Evolutionary conservation across 805 yeast species (phyloP).

Genomic region (Metschnikowia lunata): DNA sequence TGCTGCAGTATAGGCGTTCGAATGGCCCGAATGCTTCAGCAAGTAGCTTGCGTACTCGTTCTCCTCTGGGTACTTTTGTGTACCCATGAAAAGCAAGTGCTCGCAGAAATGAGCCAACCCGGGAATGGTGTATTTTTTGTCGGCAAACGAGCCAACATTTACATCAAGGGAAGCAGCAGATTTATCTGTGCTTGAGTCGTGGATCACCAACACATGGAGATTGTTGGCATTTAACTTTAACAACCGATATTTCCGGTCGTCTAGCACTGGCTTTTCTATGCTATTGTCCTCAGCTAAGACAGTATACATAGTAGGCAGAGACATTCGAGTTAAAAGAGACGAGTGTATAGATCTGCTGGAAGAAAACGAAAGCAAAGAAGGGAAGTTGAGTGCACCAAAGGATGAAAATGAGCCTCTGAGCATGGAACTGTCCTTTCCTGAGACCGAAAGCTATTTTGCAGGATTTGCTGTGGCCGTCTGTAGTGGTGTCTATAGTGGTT

Average conservation of each 20-base stretch:
- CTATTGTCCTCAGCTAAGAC: slow-evolving; percentile 25
- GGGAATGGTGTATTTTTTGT: slow-evolving; percentile 52
- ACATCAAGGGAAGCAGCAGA: slow-evolving; percentile 79
- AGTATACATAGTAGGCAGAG: slow-evolving; percentile 7
- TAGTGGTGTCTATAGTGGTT: slow-evolving; percentile 3
- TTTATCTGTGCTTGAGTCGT: slow-evolving; percentile 67
- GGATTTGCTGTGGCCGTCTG: too few species aligned
- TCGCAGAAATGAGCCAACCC: slow-evolving; percentile 75
- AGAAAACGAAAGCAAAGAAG: too few species aligned
- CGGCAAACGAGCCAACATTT: slow-evolving; percentile 71
- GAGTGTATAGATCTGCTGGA: too few species aligned
- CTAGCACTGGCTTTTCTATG: slow-evolving; percentile 49
- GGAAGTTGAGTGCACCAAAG: neutral
- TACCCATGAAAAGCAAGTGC: slow-evolving; percentile 73
- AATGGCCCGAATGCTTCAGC: slow-evolving; percentile 79
- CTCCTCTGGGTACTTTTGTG: slow-evolving; percentile 69
- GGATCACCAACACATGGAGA: slow-evolving; percentile 57
- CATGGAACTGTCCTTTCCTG: neutral
- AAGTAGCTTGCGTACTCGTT: slow-evolving; percentile 71
- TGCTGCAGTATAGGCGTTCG: slow-evolving; percentile 89
- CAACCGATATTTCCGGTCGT: slow-evolving; percentile 71
- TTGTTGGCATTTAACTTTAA: slow-evolving; percentile 52
- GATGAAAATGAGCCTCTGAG: neutral
- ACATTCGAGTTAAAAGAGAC: neutral
- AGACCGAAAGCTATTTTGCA: too few species aligned